These are phyloP conservation scores for Byssoonygena ceratinophila DNA, from an alignment of 2,329 filamentous ascomycete genomes.

Conservation along the genomic window DNA sequence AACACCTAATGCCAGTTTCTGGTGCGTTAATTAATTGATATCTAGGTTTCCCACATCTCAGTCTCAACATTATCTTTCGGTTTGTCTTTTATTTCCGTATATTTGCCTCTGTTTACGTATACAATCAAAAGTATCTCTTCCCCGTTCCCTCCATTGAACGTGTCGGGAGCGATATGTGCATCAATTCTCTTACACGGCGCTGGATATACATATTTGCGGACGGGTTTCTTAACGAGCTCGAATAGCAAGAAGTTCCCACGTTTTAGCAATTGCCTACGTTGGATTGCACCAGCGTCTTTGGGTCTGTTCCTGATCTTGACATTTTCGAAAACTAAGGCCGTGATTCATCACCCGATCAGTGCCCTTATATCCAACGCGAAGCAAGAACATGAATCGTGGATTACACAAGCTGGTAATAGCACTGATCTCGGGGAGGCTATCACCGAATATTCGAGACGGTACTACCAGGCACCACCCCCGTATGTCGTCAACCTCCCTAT, in stretches of 20 bases:
- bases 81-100: slow-evolving; percentile 28
- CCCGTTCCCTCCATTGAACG: slow-evolving; percentile 26
- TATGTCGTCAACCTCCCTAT: slow-evolving; percentile 19
- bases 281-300: slow-evolving; percentile 34
- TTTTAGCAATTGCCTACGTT: slow-evolving; percentile 27
- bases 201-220: slow-evolving; percentile 23
- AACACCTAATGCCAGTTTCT: background rate
- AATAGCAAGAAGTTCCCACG: slow-evolving; percentile 23
- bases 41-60: slow-evolving; percentile 34
- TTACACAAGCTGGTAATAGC: slow-evolving; percentile 40
- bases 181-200: slow-evolving; percentile 27
- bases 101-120: slow-evolving; percentile 25
- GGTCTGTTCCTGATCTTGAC: slow-evolving; percentile 34
- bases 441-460: slow-evolving; percentile 42
- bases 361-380: slow-evolving; percentile 43
- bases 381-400: slow-evolving; percentile 41
- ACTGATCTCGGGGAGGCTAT: slow-evolving; percentile 42
- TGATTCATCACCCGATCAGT: slow-evolving; percentile 46
- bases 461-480: slow-evolving; percentile 47
- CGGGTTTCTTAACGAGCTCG: slow-evolving; percentile 22
- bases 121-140: slow-evolving; percentile 27
- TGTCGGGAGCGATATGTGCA: slow-evolving; percentile 23
- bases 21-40: background rate
- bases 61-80: slow-evolving; percentile 32
- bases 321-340: slow-evolving; percentile 31